Percentiles rank a stretch among this genome's conserved stretches.
These are phyloP conservation scores for Fusarium luffae DNA, from an alignment of 2,329 filamentous ascomycete genomes.

Conservation along the genomic window DNA sequence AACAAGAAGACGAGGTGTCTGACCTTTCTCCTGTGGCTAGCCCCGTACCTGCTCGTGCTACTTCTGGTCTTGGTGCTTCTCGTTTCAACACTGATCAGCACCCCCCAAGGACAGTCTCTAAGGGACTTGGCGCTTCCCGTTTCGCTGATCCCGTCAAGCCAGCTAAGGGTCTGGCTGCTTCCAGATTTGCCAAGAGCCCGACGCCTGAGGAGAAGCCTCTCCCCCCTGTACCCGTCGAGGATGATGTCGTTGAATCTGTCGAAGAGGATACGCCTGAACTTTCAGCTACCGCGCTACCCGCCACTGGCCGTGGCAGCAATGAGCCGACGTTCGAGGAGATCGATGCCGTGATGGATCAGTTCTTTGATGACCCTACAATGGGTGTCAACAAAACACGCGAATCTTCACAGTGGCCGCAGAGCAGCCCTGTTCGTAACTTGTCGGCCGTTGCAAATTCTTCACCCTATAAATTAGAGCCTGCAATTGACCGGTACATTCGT, in stretches of 20 bases:
- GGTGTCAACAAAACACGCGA: conserved; percentile 74
- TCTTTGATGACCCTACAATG: conserved; percentile 77
- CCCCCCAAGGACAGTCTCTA: conserved; percentile 49
- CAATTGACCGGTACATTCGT: conserved; percentile 66
- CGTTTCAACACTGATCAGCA: conserved; percentile 37
- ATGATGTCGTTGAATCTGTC: conserved; percentile 46
- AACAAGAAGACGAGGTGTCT: conserved; percentile 34
- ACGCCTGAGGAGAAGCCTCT: conserved; percentile 44
- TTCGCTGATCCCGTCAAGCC: conserved; percentile 60
- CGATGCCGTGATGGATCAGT: conserved; percentile 89
- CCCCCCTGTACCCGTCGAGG: conserved; percentile 44
- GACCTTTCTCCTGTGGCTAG: conserved; percentile 40
- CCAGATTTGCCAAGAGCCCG: conserved; percentile 57
- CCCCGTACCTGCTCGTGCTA: conserved; percentile 34
- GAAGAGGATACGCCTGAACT: conserved; percentile 43
- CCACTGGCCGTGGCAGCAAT: conserved; percentile 38
- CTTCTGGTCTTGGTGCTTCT: conserved; percentile 36
- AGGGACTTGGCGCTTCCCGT: conserved; percentile 58
- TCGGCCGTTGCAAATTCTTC: conserved; percentile 56
- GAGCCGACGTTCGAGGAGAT: conserved; percentile 81
- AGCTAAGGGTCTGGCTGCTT: conserved; percentile 55
- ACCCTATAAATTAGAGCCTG: conserved; percentile 63
- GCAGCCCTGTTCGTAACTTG: conserved; percentile 39
- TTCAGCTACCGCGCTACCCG: conserved; percentile 27
- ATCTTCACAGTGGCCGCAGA: conserved; percentile 56